Conservation (phyloP, 208 protist genomes). For the Trypanosoma brucei region DNA sequence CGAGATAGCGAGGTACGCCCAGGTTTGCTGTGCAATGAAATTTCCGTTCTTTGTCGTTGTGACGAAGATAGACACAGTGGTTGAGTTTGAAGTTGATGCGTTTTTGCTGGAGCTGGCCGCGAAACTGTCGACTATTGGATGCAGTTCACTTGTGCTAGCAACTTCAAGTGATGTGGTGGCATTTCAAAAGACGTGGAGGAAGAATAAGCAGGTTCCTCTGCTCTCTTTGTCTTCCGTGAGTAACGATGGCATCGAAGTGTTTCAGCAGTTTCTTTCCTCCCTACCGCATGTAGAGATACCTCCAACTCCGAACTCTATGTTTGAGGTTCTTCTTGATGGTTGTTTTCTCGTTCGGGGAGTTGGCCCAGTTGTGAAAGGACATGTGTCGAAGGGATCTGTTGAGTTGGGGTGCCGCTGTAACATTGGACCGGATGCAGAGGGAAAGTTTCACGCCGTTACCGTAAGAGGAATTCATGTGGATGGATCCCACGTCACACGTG, state of each 20-base stretch:
- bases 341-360: slow-evolving; percentile 79
- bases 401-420: slow-evolving; percentile 74
- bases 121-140: slow-evolving; percentile 34
- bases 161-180: slow-evolving; percentile 19
- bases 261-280: slow-evolving; percentile 42
- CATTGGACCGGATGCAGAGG: slow-evolving; percentile 90
- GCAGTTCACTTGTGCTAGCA: slow-evolving; percentile 36
- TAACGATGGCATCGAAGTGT: slow-evolving; percentile 45
- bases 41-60: slow-evolving; percentile 91
- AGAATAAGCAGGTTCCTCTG: slow-evolving; percentile 39
- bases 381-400: slow-evolving; percentile 84
- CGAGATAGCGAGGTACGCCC: slow-evolving; percentile 74
- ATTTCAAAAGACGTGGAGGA: slow-evolving; percentile 35
- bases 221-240: slow-evolving; percentile 62
- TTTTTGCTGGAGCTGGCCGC: slow-evolving; percentile 82
- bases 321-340: slow-evolving; percentile 82
- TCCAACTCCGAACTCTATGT: slow-evolving; percentile 39
- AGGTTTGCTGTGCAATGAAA: slow-evolving; percentile 89
- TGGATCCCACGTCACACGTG: slow-evolving; percentile 85
- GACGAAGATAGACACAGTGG: slow-evolving; percentile 92
- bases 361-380: slow-evolving; percentile 92
- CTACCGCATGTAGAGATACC: slow-evolving; percentile 23
- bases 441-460: slow-evolving; percentile 76
- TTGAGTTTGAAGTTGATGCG: slow-evolving; percentile 90
- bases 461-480: slow-evolving; percentile 92